A percentile compares a stretch with the other conserved stretches of the same genome.
These are phyloP conservation scores for Penicillium angulare DNA, from an alignment of 495 filamentous ascomycete genomes.

Conservation along the genomic window DNA sequence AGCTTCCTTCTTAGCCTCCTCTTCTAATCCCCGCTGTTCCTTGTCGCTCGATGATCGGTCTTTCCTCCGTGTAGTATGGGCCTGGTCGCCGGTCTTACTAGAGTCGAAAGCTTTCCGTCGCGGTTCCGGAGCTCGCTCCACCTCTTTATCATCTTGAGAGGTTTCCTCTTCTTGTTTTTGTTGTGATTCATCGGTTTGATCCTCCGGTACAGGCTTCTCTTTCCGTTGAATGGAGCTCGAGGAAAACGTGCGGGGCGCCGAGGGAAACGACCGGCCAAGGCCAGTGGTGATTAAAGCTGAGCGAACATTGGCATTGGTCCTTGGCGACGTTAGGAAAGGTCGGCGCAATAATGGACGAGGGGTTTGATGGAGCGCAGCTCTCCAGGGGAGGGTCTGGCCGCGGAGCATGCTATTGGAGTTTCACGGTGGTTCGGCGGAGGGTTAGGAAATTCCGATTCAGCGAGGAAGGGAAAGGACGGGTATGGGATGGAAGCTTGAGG, in stretches of 20 bases:
- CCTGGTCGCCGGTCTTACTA: constrained; percentile 30
- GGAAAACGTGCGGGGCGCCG: constrained; percentile 39
- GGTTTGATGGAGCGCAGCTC: constrained; percentile 51
- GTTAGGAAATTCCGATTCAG: neutral
- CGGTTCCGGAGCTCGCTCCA: constrained; percentile 26
- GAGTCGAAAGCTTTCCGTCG: constrained; percentile 39
- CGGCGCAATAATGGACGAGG: constrained; percentile 37
- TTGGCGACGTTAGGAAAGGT: constrained; percentile 29
- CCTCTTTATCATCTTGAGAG: constrained; percentile 33
- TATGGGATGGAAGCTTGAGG: constrained; percentile 6
- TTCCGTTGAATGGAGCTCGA: constrained; percentile 39
- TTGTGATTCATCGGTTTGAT: constrained; percentile 36
- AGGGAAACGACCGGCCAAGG: constrained; percentile 28
- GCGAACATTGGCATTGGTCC: constrained; percentile 41
- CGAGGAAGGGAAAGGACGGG: constrained; percentile 4
- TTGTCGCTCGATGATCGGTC: constrained; percentile 38
- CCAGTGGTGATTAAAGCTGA: constrained; percentile 30
- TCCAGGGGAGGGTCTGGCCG: constrained; percentile 56
- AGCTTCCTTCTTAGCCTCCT: constrained; percentile 42
- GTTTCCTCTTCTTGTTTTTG: constrained; percentile 32
- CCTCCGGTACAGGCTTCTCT: constrained; percentile 44
- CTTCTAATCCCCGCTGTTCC: constrained; percentile 39
- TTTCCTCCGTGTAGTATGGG: constrained; percentile 34
- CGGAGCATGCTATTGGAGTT: constrained; percentile 49
- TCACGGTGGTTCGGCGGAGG: constrained; percentile 7